These are phyloP conservation scores for Rhinocladiella similis DNA, from an alignment of 2,329 filamentous ascomycete genomes.

Conservation along the genomic window DNA sequence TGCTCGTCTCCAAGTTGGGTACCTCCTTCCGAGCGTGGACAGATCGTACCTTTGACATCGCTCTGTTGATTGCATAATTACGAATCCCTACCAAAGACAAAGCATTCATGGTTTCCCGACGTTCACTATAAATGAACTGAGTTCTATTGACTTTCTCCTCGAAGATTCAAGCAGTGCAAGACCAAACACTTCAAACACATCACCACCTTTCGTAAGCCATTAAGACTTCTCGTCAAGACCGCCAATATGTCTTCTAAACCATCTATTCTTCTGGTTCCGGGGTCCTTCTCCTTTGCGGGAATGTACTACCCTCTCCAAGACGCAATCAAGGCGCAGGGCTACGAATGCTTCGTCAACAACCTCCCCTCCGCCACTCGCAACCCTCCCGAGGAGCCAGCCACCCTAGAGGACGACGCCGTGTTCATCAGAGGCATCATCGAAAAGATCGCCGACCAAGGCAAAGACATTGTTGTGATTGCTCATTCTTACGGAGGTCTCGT, in stretches of 20 bases:
- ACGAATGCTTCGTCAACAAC: conserved; percentile 32
- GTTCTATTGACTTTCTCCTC: no score
- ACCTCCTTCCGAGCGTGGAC: no score
- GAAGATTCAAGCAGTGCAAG: no score
- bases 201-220: no score
- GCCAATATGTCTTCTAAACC: conserved; percentile 14
- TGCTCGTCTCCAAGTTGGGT: no score
- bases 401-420: conserved; percentile 35
- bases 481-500: conserved; percentile 39
- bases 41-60: no score
- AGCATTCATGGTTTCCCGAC: no score
- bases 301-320: conserved; percentile 28
- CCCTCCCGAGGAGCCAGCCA: conserved; percentile 34
- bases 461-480: conserved; percentile 31
- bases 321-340: conserved; percentile 34
- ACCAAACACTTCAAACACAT: no score
- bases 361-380: conserved; percentile 32
- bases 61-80: no score
- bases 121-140: no score
- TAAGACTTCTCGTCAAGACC: no score
- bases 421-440: conserved; percentile 32
- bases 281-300: conserved; percentile 33
- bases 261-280: conserved; percentile 40
- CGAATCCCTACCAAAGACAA: no score
- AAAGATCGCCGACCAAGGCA: conserved; percentile 31